Evolutionary conservation across 345 rosid genomes (phyloP).

Genomic region (Eucalyptus brandiana): DNA sequence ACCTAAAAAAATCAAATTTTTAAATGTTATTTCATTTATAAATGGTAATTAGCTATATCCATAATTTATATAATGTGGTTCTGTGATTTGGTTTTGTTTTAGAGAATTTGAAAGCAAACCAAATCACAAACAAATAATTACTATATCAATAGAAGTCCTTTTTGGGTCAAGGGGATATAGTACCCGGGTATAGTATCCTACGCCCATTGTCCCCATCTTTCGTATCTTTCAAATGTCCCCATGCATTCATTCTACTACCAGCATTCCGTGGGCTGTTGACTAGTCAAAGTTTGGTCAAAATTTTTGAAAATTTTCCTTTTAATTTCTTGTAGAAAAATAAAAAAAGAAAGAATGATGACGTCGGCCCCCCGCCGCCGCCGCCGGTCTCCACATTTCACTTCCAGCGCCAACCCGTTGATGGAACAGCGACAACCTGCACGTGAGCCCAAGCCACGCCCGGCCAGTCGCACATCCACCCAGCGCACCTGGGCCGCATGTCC

Average conservation of each 20-base stretch:
- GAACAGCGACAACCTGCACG: neutral
- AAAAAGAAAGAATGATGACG: neutral
- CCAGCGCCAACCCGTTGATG: rapidly evolving
- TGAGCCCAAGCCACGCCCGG: neutral
- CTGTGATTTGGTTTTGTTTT: too few species aligned
- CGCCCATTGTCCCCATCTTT: neutral
- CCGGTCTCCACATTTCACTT: neutral
- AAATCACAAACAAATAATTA: neutral
- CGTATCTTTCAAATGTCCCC: neutral
- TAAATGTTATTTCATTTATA: neutral
- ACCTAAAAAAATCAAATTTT: neutral
- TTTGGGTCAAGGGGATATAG: neutral
- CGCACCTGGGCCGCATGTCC: neutral
- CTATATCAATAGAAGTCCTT: neutral
- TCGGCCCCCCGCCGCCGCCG: rapidly evolving
- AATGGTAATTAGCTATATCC: too few species aligned
- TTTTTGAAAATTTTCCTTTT: too few species aligned
- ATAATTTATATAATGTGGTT: too few species aligned
- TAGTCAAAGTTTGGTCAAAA: neutral
- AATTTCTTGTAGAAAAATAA: too few species aligned
- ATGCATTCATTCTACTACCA: neutral
- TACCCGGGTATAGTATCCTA: rapidly evolving
- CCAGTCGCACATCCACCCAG: neutral
- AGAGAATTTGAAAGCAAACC: neutral
- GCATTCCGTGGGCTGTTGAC: too few species aligned